Evolutionary conservation across 2,329 filamentous ascomycete genomes (phyloP), one percentile per base, ranked within the genome.

Genomic region (Endocalyx cinctus): DNA sequence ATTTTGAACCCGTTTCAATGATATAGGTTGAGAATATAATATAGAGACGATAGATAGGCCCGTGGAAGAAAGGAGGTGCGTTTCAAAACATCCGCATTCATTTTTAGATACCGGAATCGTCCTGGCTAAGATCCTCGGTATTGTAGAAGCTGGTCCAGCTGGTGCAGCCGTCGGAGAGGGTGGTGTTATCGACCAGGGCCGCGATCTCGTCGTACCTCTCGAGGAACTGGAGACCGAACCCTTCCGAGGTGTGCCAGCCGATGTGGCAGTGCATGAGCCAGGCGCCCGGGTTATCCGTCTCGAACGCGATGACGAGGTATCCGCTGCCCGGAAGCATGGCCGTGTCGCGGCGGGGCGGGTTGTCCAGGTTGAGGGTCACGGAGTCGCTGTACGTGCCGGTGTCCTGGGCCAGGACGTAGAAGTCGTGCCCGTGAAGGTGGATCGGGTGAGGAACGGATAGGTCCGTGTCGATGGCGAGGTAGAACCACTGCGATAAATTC

Each of bases 241-340:
- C 41, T 14, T 43, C 29, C n/a, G 33, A 37, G 11, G 41, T 34
- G 27, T 46, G 43, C 43, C 43, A 46, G 17, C 35, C 43, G 20
- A 48, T 43, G 29, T 50, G 47, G 27, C 48, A 52, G 27, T 51
- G 47, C 54, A 67, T 58, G 13, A 66, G 45, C 64, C 65, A 69
- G n/a, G 57, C 55, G 11, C 72, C 72, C 0, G 71, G 72, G 46
- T 75, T 75, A 46, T 77, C 66, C 0, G 67, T 59, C 37, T 61
- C 43, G 46, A 72, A 75, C 0, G 63, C 70, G 7, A 76, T 52
- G 4, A 66, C 65, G 5, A 76, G 44, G 45, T 69, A 67, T 0
- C 71, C 72, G 6, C 51, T 51, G 2, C 49, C 47, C 0, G 66
- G 64, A 1, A 75, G 47, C 35, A 66, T 59, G 5, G 65, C 64